Conservation (phyloP, 768 basidiomycete genomes). For the Suillus clintonianus region DNA sequence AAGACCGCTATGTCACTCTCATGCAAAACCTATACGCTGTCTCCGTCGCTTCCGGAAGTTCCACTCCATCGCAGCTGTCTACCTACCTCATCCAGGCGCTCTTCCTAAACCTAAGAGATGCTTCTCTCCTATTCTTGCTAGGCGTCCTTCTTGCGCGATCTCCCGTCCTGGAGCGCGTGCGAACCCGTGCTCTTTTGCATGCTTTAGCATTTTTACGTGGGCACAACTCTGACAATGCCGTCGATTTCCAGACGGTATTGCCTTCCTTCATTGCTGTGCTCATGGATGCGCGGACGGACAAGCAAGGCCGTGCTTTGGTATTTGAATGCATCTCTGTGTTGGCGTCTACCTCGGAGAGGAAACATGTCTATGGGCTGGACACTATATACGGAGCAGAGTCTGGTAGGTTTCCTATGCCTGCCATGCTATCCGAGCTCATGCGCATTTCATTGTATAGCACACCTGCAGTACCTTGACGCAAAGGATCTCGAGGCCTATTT, state of each 20-base stretch:
- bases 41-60: slow-evolving; percentile 55
- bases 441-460: slow-evolving; percentile 31
- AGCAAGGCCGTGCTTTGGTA: slow-evolving; percentile 38
- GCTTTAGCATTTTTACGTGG: slow-evolving; percentile 81
- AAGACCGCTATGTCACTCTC: slow-evolving; percentile 54
- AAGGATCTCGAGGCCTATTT: slow-evolving; percentile 63
- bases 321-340: slow-evolving; percentile 57
- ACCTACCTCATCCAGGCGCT: slow-evolving; percentile 59
- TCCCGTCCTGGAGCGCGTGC: slow-evolving; percentile 34
- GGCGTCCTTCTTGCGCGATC: slow-evolving; percentile 58
- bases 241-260: slow-evolving; percentile 82
- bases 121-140: slow-evolving; percentile 78
- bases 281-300: slow-evolving; percentile 25
- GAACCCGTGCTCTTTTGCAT: slow-evolving; percentile 67
- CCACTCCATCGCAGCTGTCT: slow-evolving; percentile 46
- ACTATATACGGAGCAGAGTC: slow-evolving; percentile 65
- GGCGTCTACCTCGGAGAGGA: slow-evolving; percentile 39
- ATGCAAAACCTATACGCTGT: slow-evolving; percentile 67
- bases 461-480: slow-evolving; percentile 70
- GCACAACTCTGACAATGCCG: slow-evolving; percentile 51
- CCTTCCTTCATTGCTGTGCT: slow-evolving; percentile 69
- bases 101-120: slow-evolving; percentile 69
- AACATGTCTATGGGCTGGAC: slow-evolving; percentile 71
- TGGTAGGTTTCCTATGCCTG: slow-evolving; percentile 39
- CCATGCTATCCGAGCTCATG: slow-evolving; percentile 6